Conservation (phyloP, 164 flowering plant genomes). For the Magnolia sinica region DNA sequence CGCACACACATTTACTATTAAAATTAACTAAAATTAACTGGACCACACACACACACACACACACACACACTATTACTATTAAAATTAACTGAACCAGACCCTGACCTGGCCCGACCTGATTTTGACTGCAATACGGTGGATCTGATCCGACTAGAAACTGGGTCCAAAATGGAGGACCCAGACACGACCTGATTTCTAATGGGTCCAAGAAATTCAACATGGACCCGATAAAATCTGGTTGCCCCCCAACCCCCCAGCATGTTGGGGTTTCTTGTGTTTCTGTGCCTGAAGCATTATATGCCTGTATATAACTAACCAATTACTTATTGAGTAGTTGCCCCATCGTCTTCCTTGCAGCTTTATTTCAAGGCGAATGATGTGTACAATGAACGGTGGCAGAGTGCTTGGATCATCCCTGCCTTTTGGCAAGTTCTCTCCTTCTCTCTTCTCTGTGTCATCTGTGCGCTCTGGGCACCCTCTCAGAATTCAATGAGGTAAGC, state of each 20-base stretch:
- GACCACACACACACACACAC: too few species aligned
- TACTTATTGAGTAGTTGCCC: not conserved
- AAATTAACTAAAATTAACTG: too few species aligned
- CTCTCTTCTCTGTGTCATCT: conserved; percentile 83
- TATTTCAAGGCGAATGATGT: conserved; percentile 83
- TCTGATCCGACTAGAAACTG: too few species aligned
- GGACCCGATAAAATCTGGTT: too few species aligned
- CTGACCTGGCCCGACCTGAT: too few species aligned
- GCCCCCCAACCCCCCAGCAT: not conserved
- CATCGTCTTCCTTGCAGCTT: conserved; percentile 46
- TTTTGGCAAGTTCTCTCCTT: conserved; percentile 94
- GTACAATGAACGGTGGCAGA: conserved; percentile 92
- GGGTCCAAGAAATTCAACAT: too few species aligned
- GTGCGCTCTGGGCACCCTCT: conserved; percentile 97
- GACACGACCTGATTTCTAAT: too few species aligned
- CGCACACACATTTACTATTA: too few species aligned
- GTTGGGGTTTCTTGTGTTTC: not conserved
- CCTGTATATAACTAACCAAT: not conserved
- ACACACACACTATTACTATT: too few species aligned
- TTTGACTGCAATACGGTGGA: too few species aligned
- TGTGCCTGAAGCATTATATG: not conserved
- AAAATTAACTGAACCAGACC: too few species aligned
- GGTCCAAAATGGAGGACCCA: too few species aligned
- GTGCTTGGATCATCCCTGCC: conserved; percentile 96
- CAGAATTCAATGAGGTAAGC: conserved; percentile 80